Percentiles rank a stretch among this genome's conserved stretches.
Evolutionary conservation across 2,329 filamentous ascomycete genomes (phyloP).

Genomic region (Ophiocordyceps camponoti-saundersi): DNA sequence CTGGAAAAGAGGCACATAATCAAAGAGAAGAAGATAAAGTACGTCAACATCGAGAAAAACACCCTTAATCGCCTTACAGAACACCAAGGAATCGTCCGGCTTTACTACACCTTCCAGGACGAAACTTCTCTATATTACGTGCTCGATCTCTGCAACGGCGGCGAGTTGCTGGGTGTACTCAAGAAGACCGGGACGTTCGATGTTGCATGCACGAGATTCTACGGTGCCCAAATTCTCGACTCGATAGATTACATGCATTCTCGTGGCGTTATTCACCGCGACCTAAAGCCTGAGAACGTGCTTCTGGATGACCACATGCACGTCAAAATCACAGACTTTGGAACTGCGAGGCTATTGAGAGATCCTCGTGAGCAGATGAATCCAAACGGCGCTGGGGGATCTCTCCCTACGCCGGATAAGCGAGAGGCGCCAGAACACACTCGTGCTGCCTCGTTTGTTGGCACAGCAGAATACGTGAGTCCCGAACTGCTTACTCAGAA

Average conservation of each 20-base stretch:
- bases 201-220: constrained; percentile 85
- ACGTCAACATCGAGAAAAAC: constrained; percentile 99
- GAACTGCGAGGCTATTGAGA: constrained; percentile 78
- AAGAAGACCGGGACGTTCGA: constrained; percentile 94
- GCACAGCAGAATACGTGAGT: constrained; percentile 95
- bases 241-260: constrained; percentile 97
- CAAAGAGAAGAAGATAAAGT: constrained; percentile 99
- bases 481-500: constrained; percentile 94
- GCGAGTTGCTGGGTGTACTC: constrained; percentile 78
- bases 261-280: constrained; percentile 86
- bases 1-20: constrained; percentile 98
- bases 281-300: constrained; percentile 94
- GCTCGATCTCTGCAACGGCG: constrained; percentile 78
- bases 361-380: constrained; percentile 23
- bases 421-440: constrained; percentile 39
- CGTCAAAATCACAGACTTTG: constrained; percentile 97
- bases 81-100: constrained; percentile 84
- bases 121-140: constrained; percentile 94
- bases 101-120: constrained; percentile 98
- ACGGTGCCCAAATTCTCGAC: constrained; percentile 89
- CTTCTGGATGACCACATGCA: constrained; percentile 91
- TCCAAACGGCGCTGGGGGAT: constrained; percentile 20
- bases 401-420: constrained; percentile 16
- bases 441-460: constrained; percentile 85
- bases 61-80: constrained; percentile 91